These are phyloP conservation scores for Aspergillus fumigatus DNA, from an alignment of 2,329 filamentous ascomycete species.

Conservation along the genomic window DNA sequence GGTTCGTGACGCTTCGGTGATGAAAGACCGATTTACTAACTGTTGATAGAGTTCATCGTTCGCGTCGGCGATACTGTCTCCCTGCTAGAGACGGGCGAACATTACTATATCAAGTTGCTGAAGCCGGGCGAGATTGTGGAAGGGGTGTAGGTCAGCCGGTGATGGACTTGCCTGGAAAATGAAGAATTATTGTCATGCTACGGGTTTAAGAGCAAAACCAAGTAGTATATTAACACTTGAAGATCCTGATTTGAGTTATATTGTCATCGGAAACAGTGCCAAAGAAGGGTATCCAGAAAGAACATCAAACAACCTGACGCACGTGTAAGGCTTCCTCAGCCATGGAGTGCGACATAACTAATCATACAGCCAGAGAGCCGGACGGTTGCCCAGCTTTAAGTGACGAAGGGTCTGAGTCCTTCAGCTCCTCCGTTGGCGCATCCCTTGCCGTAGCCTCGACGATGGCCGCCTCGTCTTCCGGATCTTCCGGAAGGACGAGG, in stretches of 20 bases:
- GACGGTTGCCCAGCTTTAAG: background rate
- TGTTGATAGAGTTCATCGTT: conserved; percentile 27
- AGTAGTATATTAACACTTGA: background rate
- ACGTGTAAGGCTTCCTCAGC: background rate
- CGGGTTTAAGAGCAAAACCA: background rate
- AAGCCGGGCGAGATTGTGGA: conserved; percentile 29
- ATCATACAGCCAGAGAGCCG: background rate
- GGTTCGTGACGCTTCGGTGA: conserved; percentile 14
- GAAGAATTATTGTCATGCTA: background rate
- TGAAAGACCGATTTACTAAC: background rate
- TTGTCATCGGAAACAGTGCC: background rate
- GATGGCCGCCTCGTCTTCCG: conserved; percentile 56
- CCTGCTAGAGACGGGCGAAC: conserved; percentile 40
- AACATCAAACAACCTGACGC: background rate
- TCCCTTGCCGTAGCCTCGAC: conserved; percentile 21
- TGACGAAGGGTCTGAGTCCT: background rate
- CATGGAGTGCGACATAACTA: background rate
- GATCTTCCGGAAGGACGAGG: conserved; percentile 65
- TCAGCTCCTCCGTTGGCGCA: conserved; percentile 7
- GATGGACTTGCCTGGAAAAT: background rate
- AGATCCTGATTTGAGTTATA: background rate
- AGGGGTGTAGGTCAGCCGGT: conserved; percentile 17
- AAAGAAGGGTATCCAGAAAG: background rate
- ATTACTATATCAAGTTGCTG: conserved; percentile 42
- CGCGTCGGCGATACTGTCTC: conserved; percentile 37